These are phyloP conservation scores for Rosa chinensis DNA, from an alignment of 306 rosid species.

Conservation along the genomic window DNA sequence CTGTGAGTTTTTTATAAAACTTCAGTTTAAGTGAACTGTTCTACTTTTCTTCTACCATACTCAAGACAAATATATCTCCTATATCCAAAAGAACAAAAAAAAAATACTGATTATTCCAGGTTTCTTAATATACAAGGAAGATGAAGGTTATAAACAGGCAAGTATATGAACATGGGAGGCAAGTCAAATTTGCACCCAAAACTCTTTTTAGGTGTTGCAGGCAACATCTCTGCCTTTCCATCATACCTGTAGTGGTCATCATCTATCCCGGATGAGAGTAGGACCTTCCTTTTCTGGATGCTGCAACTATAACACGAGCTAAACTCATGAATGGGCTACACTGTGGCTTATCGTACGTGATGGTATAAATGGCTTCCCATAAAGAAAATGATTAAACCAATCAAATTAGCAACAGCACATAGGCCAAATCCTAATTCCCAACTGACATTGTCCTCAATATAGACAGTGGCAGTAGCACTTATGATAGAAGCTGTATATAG, in stretches of 20 bases:
- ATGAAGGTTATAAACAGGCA: not conserved
- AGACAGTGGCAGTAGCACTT: slow-evolving; percentile 31
- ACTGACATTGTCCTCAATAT: slow-evolving; percentile 39
- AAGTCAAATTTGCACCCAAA: slow-evolving; percentile 35
- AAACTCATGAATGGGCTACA: slow-evolving; percentile 36
- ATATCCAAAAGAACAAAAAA: not conserved
- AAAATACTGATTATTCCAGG: not conserved
- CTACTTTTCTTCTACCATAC: not conserved
- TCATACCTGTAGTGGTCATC: slow-evolving; percentile 25
- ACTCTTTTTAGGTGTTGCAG: slow-evolving; percentile 27
- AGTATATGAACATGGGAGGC: not conserved
- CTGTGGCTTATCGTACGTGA: slow-evolving; percentile 15
- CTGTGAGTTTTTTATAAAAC: too few relatives aligned
- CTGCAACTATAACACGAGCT: slow-evolving; percentile 41
- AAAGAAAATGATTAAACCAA: slow-evolving; percentile 26
- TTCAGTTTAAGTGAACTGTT: not conserved
- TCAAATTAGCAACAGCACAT: slow-evolving; percentile 15
- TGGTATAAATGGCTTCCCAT: slow-evolving; percentile 37
- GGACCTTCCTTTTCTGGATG: slow-evolving; percentile 37
- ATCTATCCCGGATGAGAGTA: slow-evolving; percentile 19
- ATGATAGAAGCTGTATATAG: slow-evolving; percentile 10
- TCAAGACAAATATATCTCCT: not conserved
- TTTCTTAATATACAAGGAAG: not conserved
- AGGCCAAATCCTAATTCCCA: slow-evolving; percentile 44
- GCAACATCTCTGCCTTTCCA: not conserved